phyloP scores from a whole-genome alignment of 768 basidiomycete genomes.

The Tubosaeta brunneosetosa region DNA sequence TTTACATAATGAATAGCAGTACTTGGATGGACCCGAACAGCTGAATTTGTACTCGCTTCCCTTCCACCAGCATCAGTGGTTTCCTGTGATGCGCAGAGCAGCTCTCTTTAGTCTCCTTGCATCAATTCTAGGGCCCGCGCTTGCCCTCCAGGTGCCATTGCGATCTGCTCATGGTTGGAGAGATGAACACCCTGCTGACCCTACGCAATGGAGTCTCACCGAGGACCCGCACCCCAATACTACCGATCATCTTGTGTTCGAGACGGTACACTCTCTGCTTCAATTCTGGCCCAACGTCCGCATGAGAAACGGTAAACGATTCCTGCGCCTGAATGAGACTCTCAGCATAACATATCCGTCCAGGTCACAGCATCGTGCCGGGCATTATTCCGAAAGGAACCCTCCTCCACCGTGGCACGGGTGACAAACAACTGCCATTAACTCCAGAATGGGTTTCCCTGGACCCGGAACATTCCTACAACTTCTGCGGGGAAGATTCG shows the following conservation, averaged over 20 bases:
- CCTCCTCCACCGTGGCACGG: constrained; percentile 28
- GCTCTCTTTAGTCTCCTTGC: background rate
- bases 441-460: constrained; percentile 28
- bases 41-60: background rate
- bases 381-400: constrained; percentile 30
- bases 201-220: constrained; percentile 17
- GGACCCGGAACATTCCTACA: constrained; percentile 32
- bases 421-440: constrained; percentile 16
- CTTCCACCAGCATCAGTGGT: background rate
- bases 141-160: background rate
- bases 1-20: no score
- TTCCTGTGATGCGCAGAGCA: constrained; percentile 3
- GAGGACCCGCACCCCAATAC: constrained; percentile 22
- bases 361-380: constrained; percentile 31
- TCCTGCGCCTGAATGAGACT: no score
- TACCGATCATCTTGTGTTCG: constrained; percentile 34
- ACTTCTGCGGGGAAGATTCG: constrained; percentile 31
- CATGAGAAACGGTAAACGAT: constrained; percentile 29
- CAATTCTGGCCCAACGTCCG: constrained; percentile 17
- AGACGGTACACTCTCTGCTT: constrained; percentile 11
- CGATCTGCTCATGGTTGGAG: background rate
- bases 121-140: background rate
- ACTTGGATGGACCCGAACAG: background rate
- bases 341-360: background rate
- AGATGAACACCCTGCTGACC: background rate